Conservation (phyloP, 148 eudicot genomes). For the Agrostemma githago region DNA sequence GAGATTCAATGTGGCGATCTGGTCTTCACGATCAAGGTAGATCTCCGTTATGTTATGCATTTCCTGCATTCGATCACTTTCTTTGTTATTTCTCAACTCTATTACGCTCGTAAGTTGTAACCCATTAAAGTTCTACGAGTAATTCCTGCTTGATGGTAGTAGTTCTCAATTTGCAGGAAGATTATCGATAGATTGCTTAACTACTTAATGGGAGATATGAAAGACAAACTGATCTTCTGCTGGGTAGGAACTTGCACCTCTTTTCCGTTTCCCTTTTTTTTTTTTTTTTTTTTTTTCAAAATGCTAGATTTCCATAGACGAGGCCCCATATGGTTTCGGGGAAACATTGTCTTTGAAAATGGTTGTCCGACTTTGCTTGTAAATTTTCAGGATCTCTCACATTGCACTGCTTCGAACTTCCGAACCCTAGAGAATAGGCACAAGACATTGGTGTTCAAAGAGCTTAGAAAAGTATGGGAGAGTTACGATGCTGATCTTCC, state of each 20-base stretch:
- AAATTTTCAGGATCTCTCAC: conserved; percentile 60
- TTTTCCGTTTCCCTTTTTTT: not conserved
- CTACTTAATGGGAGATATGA: conserved; percentile 73
- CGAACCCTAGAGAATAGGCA: conserved; percentile 72
- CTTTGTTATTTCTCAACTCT: conserved; percentile 1
- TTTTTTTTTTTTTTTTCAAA: not conserved
- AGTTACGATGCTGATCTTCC: conserved; percentile 39
- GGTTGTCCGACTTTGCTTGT: not conserved
- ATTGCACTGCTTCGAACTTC: conserved; percentile 67
- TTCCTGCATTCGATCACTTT: not conserved
- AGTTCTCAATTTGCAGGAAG: conserved; percentile 45
- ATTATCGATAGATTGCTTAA: conserved; percentile 61
- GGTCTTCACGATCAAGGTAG: conserved; percentile 93
- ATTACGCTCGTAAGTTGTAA: not conserved
- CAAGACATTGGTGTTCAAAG: conserved; percentile 80
- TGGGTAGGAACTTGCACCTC: conserved; percentile 52
- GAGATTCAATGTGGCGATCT: conserved; percentile 75
- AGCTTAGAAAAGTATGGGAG: conserved; percentile 76
- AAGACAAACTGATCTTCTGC: conserved; percentile 60
- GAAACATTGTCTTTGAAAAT: not conserved
- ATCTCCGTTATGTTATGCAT: conserved; percentile 8
- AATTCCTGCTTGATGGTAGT: conserved; percentile 7
- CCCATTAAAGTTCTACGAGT: not conserved
- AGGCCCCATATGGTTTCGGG: not conserved
- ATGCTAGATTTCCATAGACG: conserved; percentile 7